These are phyloP conservation scores for Entelexis paramagnoliae DNA, from an alignment of 1,139 yeast species.

Conservation along the genomic window DNA sequence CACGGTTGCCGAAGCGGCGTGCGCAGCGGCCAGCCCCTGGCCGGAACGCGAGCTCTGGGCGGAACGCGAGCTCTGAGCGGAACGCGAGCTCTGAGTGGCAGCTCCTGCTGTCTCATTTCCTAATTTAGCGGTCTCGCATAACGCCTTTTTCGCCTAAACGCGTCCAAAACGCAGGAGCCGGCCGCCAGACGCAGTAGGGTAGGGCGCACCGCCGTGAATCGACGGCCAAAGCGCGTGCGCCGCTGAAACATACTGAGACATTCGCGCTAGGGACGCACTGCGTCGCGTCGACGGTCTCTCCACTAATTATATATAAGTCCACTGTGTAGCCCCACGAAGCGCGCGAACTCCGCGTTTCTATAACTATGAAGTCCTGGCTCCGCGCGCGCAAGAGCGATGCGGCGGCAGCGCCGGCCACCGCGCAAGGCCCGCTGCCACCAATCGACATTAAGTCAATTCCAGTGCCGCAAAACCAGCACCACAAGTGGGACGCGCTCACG, in stretches of 20 bases:
- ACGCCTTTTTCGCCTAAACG: neutral
- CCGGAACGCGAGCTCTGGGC: too few relatives aligned
- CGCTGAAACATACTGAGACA: neutral
- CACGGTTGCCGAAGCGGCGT: too few relatives aligned
- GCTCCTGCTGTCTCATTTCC: neutral
- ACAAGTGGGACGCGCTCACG: neutral
- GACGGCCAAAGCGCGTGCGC: neutral
- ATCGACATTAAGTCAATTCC: neutral
- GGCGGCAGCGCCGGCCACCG: neutral
- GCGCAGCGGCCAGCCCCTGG: too few relatives aligned
- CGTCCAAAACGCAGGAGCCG: neutral
- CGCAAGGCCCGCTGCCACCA: neutral
- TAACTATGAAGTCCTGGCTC: slow-evolving; percentile 1
- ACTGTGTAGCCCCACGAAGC: neutral
- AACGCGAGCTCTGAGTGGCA: too few relatives aligned
- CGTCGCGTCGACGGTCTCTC: neutral
- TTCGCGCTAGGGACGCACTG: neutral
- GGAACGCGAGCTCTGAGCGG: too few relatives aligned
- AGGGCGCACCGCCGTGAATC: neutral
- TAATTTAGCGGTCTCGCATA: neutral
- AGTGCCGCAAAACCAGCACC: neutral
- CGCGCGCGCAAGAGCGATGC: slow-evolving; percentile 4
- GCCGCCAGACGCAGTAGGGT: neutral
- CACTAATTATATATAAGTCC: neutral
- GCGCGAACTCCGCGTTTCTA: neutral